Base-by-base conservation (phyloP, 345 rosid species). In the Corchorus capsularis region DNA sequence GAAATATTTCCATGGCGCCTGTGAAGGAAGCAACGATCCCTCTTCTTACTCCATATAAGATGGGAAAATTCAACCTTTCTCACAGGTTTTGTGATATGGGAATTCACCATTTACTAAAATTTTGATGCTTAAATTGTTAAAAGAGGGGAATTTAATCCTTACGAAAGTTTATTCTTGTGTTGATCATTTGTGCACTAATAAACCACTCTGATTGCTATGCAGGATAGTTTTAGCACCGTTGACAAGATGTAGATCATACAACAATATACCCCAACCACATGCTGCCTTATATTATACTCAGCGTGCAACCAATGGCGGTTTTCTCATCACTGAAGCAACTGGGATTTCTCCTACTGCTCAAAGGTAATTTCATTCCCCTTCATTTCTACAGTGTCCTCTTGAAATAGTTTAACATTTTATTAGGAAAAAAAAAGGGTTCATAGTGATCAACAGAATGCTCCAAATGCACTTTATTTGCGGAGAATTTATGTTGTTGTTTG, bases 51-150 rank as follows among this genome's bases (percentile, higher is more conserved):
- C 77, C 81, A 8, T 47, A 73, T 65, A 66, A 57, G 22, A 72
- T 78, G 77, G 69, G 79, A 20, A 61, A 61, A 0, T 77, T 70
- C 52, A 69, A 49, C n/a, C 75, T 77, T 41, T 77, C 79, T 39
- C 75, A 77, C 20, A 70, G 79, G 79, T 77, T 50, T 32, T 46
- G 71, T 35, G 71, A 45, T 41, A 20, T 46, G 50, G n/a, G 20
- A 41, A n/a, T 72, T 43, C 39, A 39, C 9, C 52, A 19, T 20
- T n/a, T n/a, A 2, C 47, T 68, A 2, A 71, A 41, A 27, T 54
- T 56, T 52, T 57, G 35, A 43, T 55, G 45, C 20, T 69, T 17
- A 45, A 45, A 66, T 46, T 65, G 53, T 45, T 17, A 66, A 66
- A 66, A 66, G 34, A 19, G 22, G 6, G 6, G 6, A 39, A 39